Evolutionary conservation across 1,139 yeast genomes (phyloP).

Genomic region (Yarrowia galli): DNA sequence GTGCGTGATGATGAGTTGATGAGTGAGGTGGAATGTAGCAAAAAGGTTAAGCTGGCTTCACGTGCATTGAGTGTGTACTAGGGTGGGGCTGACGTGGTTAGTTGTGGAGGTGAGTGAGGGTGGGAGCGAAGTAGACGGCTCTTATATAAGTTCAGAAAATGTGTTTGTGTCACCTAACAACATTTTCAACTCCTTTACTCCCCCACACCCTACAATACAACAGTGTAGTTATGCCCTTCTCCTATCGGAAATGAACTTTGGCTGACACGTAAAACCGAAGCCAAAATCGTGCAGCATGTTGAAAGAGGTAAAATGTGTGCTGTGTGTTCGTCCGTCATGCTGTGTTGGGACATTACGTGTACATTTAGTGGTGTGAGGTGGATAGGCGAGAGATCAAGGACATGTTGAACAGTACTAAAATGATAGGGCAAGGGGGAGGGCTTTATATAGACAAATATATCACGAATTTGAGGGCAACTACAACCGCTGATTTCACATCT

Average conservation of each 20-base stretch:
- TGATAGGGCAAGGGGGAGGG: too few species aligned
- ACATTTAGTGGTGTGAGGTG: background rate
- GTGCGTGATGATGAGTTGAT: slow-evolving; percentile 13
- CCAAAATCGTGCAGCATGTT: slow-evolving; percentile 1
- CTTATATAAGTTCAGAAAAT: too few species aligned
- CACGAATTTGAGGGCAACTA: too few species aligned
- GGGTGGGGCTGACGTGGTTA: background rate
- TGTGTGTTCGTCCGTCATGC: too few species aligned
- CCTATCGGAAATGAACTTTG: background rate
- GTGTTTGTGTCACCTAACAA: too few species aligned
- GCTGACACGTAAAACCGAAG: slow-evolving; percentile 14
- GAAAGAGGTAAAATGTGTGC: background rate
- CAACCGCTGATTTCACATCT: too few species aligned
- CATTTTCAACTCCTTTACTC: too few species aligned
- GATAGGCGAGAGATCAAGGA: too few species aligned
- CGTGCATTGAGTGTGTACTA: slow-evolving; percentile 3
- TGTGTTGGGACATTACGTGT: slow-evolving; percentile 23
- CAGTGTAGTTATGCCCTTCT: too few species aligned
- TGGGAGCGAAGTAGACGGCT: background rate
- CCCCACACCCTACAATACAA: background rate
- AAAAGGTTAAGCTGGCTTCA: slow-evolving; percentile 25
- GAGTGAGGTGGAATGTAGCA: slow-evolving; percentile 36
- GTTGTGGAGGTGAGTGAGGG: background rate
- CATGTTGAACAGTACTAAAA: too few species aligned
- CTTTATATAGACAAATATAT: too few species aligned